Evolutionary conservation across 2,329 filamentous ascomycete species (phyloP).

Genomic region (Trichocomaceae sp.): DNA sequence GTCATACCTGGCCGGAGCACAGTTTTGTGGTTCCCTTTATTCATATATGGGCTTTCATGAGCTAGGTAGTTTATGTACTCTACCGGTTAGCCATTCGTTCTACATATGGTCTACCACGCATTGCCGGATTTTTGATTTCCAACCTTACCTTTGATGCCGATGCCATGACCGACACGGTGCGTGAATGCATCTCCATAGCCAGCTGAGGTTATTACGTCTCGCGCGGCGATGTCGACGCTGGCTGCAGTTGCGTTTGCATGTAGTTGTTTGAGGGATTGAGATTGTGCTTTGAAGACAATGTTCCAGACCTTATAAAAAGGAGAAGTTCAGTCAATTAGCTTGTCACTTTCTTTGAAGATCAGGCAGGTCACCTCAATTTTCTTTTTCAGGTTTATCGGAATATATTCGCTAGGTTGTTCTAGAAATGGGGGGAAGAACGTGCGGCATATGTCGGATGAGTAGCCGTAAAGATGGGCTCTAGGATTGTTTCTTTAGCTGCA

Average conservation of each 20-base stretch:
- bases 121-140: too few relatives aligned
- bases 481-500: neutral
- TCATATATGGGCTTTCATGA: slow-evolving; percentile 59
- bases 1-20: slow-evolving; percentile 52
- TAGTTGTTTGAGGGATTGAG: slow-evolving; percentile 48
- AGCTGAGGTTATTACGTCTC: slow-evolving; percentile 50
- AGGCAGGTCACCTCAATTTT: slow-evolving; percentile 36
- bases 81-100: too few relatives aligned
- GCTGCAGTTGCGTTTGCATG: slow-evolving; percentile 50
- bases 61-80: too few relatives aligned
- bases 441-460: slow-evolving; percentile 58
- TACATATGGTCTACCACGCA: too few relatives aligned
- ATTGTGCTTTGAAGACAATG: slow-evolving; percentile 57
- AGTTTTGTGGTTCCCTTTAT: slow-evolving; percentile 51
- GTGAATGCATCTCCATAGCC: slow-evolving; percentile 56
- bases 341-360: neutral
- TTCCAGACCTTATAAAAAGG: slow-evolving; percentile 56
- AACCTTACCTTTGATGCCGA: slow-evolving; percentile 53
- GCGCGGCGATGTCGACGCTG: slow-evolving; percentile 55
- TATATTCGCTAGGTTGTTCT: slow-evolving; percentile 9
- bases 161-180: slow-evolving; percentile 57
- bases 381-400: slow-evolving; percentile 30
- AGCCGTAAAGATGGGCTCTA: slow-evolving; percentile 54
- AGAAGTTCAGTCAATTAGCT: neutral
- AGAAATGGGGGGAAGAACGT: slow-evolving; percentile 49